Percentiles rank a stretch among this genome's conserved stretches.
These are phyloP conservation scores for Calocybe cyanea DNA, from an alignment of 768 basidiomycete genomes.

Conservation along the genomic window DNA sequence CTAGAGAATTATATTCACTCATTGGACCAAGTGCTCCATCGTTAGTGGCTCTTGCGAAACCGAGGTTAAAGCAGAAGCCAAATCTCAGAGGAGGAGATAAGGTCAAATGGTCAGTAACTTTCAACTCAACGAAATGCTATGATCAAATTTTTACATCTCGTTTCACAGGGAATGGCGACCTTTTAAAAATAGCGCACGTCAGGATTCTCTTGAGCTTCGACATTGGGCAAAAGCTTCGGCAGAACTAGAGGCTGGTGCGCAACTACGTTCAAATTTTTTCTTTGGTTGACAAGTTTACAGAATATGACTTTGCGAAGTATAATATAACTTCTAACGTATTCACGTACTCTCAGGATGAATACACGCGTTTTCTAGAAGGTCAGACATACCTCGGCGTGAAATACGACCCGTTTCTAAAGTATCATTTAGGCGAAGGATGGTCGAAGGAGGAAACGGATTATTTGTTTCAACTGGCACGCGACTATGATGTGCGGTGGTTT, in stretches of 20 bases:
- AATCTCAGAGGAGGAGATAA: conserved; percentile 59
- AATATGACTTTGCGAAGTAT: conserved; percentile 83
- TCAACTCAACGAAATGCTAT: neutral
- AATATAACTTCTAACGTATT: conserved; percentile 63
- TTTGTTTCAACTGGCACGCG: conserved; percentile 72
- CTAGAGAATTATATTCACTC: conserved; percentile 87
- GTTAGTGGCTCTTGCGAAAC: conserved; percentile 74
- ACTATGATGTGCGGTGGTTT: conserved; percentile 88
- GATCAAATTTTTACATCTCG: neutral
- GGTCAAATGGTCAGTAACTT: conserved; percentile 62
- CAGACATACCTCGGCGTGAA: conserved; percentile 8
- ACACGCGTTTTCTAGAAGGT: conserved; percentile 77
- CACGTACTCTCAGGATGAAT: conserved; percentile 85
- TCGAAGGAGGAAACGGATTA: conserved; percentile 92
- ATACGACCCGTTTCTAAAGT: neutral
- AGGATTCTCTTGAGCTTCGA: conserved; percentile 61
- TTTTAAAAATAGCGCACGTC: conserved; percentile 72
- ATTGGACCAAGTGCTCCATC: conserved; percentile 93
- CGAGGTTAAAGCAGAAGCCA: conserved; percentile 84
- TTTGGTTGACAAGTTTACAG: conserved; percentile 29
- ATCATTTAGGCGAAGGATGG: conserved; percentile 73
- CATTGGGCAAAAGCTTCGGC: conserved; percentile 80
- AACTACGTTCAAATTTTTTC: neutral
- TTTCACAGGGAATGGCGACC: conserved; percentile 75
- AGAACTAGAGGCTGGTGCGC: conserved; percentile 53